These are phyloP conservation scores for Podila epicladia DNA, from an alignment of 192 early-diverging fungal genomes.

Conservation along the genomic window DNA sequence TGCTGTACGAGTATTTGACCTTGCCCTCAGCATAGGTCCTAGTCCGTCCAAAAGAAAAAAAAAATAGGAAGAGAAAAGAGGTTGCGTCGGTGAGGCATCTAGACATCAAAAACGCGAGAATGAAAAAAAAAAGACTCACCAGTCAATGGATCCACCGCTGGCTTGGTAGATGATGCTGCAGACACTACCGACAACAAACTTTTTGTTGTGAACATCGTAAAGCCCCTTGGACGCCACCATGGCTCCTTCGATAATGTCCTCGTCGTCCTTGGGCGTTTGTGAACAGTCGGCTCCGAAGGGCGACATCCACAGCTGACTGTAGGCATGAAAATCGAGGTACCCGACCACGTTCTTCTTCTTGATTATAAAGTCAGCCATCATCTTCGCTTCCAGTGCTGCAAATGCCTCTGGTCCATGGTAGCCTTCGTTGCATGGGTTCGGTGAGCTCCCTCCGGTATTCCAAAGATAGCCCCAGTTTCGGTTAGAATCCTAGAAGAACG, in stretches of 20 bases:
- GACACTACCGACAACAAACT: constrained; percentile 50
- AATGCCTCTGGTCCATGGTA: constrained; percentile 53
- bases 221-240: constrained; percentile 51
- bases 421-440: constrained; percentile 54
- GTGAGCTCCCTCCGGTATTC: constrained; percentile 21
- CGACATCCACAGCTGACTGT: constrained; percentile 64
- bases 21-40: constrained; percentile 54
- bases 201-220: constrained; percentile 42
- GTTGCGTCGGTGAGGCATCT: background rate
- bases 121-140: constrained; percentile 13
- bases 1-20: constrained; percentile 58
- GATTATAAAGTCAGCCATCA: constrained; percentile 51
- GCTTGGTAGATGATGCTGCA: constrained; percentile 54
- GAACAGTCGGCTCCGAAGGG: constrained; percentile 55
- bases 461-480: constrained; percentile 53
- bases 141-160: constrained; percentile 47
- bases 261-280: constrained; percentile 38
- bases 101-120: background rate
- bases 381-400: constrained; percentile 48
- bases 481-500: constrained; percentile 29
- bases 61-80: background rate
- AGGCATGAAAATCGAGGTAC: constrained; percentile 57
- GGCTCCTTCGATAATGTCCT: constrained; percentile 47
- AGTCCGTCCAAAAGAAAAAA: background rate
- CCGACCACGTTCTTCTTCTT: constrained; percentile 37